These are phyloP conservation scores for Juncus inflexus DNA, from an alignment of 176 grass and related monocot species.

Conservation along the genomic window DNA sequence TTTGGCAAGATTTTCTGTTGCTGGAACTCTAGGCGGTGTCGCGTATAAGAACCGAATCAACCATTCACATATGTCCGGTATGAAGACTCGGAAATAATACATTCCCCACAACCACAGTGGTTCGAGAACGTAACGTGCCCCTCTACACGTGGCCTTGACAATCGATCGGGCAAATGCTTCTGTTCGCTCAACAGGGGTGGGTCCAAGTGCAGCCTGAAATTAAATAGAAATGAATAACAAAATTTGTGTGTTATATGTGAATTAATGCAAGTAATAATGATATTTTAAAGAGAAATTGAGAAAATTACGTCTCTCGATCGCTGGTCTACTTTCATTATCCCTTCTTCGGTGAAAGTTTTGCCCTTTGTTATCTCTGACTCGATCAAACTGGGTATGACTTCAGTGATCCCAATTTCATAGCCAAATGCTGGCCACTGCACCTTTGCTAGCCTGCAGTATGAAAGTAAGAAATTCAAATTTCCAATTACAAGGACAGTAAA, in stretches of 20 bases:
- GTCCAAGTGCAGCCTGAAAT: constrained; percentile 39
- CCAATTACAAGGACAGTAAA: background rate
- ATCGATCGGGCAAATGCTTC: constrained; percentile 26
- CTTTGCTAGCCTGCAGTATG: constrained; percentile 50
- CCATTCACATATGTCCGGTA: constrained; percentile 45
- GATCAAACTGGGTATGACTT: constrained; percentile 41
- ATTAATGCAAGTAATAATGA: background rate
- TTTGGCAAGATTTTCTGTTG: constrained; percentile 39
- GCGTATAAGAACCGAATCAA: constrained; percentile 38
- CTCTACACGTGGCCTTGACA: constrained; percentile 42
- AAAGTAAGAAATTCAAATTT: background rate
- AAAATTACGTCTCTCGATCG: constrained; percentile 43
- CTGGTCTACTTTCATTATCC: constrained; percentile 46
- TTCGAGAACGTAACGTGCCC: constrained; percentile 43
- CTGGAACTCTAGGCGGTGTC: background rate
- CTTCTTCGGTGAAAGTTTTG: constrained; percentile 48
- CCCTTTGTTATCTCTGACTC: constrained; percentile 66
- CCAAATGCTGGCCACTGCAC: constrained; percentile 33
- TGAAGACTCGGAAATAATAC: constrained; percentile 39
- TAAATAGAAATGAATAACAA: background rate
- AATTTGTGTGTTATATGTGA: background rate
- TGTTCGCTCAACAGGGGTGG: constrained; percentile 27
- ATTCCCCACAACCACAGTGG: constrained; percentile 44
- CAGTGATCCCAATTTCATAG: constrained; percentile 35
- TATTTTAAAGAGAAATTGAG: background rate